These are phyloP conservation scores for Blastomyces parvus DNA, from an alignment of 2,329 filamentous ascomycete genomes.

Conservation along the genomic window DNA sequence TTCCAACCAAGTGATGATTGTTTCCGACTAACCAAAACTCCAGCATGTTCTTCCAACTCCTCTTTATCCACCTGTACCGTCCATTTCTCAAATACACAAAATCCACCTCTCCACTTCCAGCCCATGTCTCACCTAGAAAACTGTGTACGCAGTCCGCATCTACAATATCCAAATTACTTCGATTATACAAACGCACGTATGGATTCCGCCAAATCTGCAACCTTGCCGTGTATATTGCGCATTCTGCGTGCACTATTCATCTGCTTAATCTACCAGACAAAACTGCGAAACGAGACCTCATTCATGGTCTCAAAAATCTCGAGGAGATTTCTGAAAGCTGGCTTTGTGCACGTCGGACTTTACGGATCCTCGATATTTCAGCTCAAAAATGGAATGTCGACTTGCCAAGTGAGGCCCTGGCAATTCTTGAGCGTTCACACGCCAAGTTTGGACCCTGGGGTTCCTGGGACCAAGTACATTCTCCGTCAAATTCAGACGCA, in stretches of 20 bases:
- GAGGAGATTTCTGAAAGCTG: constrained; percentile 95
- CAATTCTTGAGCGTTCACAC: constrained; percentile 68
- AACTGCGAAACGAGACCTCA: constrained; percentile 78
- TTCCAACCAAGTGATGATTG: neutral
- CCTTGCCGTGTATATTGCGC: constrained; percentile 88
- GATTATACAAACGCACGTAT: constrained; percentile 86
- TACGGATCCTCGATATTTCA: constrained; percentile 75
- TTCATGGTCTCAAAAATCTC: constrained; percentile 80
- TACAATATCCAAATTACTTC: constrained; percentile 85
- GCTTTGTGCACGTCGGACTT: constrained; percentile 76
- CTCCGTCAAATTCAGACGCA: constrained; percentile 33
- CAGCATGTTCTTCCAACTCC: constrained; percentile 95
- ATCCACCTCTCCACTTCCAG: constrained; percentile 67
- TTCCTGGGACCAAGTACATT: constrained; percentile 48
- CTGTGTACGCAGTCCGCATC: constrained; percentile 84
- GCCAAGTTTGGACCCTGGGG: constrained; percentile 66
- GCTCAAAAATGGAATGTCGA: constrained; percentile 84
- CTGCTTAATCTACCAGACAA: constrained; percentile 88
- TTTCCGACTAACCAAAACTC: constrained; percentile 15
- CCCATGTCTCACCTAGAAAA: constrained; percentile 80
- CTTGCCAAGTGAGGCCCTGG: constrained; percentile 70
- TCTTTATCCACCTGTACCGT: constrained; percentile 91
- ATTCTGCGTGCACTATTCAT: constrained; percentile 91
- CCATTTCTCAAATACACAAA: constrained; percentile 89
- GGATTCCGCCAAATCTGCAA: constrained; percentile 91